Base-by-base conservation (phyloP, 1,284 basidiomycete species). In the Meira miltonrushii region DNA sequence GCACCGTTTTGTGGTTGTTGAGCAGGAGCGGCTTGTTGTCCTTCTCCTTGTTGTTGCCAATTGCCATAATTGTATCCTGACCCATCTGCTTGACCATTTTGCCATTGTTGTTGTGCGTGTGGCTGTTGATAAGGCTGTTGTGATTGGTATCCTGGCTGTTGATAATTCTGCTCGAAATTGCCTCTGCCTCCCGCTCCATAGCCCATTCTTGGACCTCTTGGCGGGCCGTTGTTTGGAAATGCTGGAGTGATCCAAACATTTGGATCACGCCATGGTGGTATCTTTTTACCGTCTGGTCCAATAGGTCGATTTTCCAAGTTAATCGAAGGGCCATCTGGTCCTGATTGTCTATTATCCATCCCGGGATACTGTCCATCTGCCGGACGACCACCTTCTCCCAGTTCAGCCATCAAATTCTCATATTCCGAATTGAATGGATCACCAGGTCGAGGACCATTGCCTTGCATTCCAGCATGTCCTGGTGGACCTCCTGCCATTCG, bases 371-470 rank as follows among this genome's bases (percentile, higher is more conserved):
- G 46, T 12, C 56, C 70, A 37, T 69, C 67, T 40, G 64, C 67
- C 3, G 64, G 84, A 61, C 83, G 83, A 54, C 84, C 85, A 43
- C 85, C 84, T 81, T 99, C 95, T 59, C 95, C 95, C 39, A 99
- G 84, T 81, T 99, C 95, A 41, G 91, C 93, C 94, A 99, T 95
- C 66, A 99, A 82, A 69, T 85, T 92, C 28, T 92, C 90, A 72
- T 97, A 98, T 81, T 99, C 95, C 15, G 91, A 93, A 80, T 99
- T 94, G 81, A 97, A 96, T 70, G 76, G 56, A 17, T n/a, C 17
- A 72, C 75, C 52, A 72, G 39, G 44, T 8, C 19, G 15, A 33
- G 28, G 28, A n/a, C 56, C 59, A 41, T 52, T 52, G 1, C 15
- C 55, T 5, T 15, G 21, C n/a, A 23, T 38, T 41, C 50, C 50